A percentile compares a stretch with the other conserved stretches of the same genome.
Evolutionary conservation across 129 eudicot species (phyloP).

Genomic region (Arctium lappa): DNA sequence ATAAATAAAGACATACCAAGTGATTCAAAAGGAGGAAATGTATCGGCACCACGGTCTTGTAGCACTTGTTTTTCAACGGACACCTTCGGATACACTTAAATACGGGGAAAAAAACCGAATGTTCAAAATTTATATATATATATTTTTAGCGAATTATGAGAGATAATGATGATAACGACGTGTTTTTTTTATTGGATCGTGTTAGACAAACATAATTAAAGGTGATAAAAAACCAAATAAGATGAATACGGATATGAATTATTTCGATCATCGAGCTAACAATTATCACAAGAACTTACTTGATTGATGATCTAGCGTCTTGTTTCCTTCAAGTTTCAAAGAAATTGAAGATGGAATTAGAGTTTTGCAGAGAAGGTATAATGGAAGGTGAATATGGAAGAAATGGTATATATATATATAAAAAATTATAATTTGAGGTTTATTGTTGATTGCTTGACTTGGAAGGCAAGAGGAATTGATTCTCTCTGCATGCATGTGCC

Average conservation of each 20-base stretch:
- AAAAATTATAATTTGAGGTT: constrained; percentile 15
- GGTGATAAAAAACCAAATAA: not conserved
- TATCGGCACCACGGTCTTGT: constrained; percentile 3
- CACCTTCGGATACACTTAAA: constrained; percentile 7
- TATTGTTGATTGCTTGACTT: constrained; percentile 36
- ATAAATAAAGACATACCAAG: constrained; percentile 11
- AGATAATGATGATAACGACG: not conserved
- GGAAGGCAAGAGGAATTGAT: constrained; percentile 33
- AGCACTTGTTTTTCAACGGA: constrained; percentile 1
- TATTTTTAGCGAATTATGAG: not conserved
- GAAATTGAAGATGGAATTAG: not conserved
- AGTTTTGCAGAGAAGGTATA: constrained; percentile 5
- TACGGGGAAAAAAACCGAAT: not conserved
- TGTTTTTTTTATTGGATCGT: not conserved
- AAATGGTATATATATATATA: not conserved
- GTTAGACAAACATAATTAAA: not conserved
- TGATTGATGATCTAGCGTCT: not conserved
- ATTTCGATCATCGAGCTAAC: not conserved
- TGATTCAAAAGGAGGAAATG: not conserved
- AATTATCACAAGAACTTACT: constrained; percentile 23
- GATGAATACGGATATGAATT: not conserved
- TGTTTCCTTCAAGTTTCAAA: constrained; percentile 1
- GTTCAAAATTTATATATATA: not conserved
- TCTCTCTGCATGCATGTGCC: constrained; percentile 28
- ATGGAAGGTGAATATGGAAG: not conserved